Evolutionary conservation across 2,329 filamentous ascomycete species (phyloP).

Genomic region (Alternaria longipes): DNA sequence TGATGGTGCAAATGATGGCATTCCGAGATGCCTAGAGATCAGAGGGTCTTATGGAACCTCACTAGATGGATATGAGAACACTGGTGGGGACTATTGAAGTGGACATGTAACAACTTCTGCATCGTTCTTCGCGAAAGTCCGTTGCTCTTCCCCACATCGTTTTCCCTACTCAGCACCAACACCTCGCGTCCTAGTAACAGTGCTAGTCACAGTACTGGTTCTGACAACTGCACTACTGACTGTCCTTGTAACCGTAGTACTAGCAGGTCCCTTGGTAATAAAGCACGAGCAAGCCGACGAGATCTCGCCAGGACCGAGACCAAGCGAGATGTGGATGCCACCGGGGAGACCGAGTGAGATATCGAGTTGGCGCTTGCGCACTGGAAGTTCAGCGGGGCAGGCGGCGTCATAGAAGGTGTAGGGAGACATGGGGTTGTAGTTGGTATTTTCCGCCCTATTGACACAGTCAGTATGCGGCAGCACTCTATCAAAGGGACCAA

Average conservation of each 20-base stretch:
- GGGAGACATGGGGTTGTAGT: constrained; percentile 45
- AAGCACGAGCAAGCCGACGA: constrained; percentile 45
- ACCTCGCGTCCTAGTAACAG: constrained; percentile 12
- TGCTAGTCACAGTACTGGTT: constrained; percentile 12
- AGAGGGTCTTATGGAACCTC: background rate
- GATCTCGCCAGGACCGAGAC: constrained; percentile 28
- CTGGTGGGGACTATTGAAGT: background rate
- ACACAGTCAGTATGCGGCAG: background rate
- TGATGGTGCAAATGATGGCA: background rate
- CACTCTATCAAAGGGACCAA: background rate
- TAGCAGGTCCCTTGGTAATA: constrained; percentile 38
- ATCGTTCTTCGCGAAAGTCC: background rate
- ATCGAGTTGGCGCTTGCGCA: constrained; percentile 39
- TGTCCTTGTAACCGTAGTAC: constrained; percentile 38
- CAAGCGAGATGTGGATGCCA: constrained; percentile 38
- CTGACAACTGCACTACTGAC: constrained; percentile 29
- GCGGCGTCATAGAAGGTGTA: constrained; percentile 46
- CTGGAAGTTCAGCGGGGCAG: constrained; percentile 42
- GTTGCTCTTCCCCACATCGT: background rate
- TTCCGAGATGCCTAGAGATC: background rate
- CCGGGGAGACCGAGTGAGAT: constrained; percentile 16
- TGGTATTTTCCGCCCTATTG: constrained; percentile 40
- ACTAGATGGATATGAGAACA: background rate
- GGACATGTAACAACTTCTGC: background rate
- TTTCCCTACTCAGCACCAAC: background rate